These are phyloP conservation scores for Penicillium psychrofluorescens DNA, from an alignment of 495 filamentous ascomycete genomes.

Conservation along the genomic window DNA sequence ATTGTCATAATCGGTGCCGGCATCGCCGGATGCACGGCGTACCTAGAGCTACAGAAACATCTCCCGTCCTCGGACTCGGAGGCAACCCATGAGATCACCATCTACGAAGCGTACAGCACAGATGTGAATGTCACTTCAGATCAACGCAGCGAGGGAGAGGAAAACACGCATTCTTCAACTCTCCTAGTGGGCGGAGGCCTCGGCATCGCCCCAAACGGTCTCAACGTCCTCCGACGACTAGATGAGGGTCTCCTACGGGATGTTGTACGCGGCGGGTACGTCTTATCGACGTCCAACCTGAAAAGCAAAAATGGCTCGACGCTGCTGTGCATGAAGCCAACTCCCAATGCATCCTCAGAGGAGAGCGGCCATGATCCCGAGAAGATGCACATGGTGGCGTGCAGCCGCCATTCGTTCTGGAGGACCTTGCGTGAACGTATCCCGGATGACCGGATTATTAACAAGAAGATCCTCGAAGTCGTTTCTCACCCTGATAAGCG, in stretches of 20 bases:
- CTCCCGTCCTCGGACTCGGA: slow-evolving; percentile 1
- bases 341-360: background rate
- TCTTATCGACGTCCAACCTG: slow-evolving; percentile 24
- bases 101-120: slow-evolving; percentile 12
- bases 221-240: slow-evolving; percentile 6
- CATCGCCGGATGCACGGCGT: slow-evolving; percentile 36
- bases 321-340: slow-evolving; percentile 15
- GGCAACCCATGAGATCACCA: slow-evolving; percentile 7
- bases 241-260: slow-evolving; percentile 15
- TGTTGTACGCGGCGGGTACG: slow-evolving; percentile 26
- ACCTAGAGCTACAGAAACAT: slow-evolving; percentile 38
- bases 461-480: slow-evolving; percentile 19
- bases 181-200: slow-evolving; percentile 10
- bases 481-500: slow-evolving; percentile 7
- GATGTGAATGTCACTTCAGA: slow-evolving; percentile 3
- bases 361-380: background rate
- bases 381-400: slow-evolving; percentile 22
- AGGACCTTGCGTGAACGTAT: slow-evolving; percentile 18
- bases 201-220: slow-evolving; percentile 8
- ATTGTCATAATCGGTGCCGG: slow-evolving; percentile 44
- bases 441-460: slow-evolving; percentile 22
- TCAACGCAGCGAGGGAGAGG: background rate
- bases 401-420: slow-evolving; percentile 32
- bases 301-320: slow-evolving; percentile 29
- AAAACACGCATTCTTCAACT: slow-evolving; percentile 6